Evolutionary conservation across 139 green algal species (phyloP).

Genomic region (Raphidocelis subcapitata): DNA sequence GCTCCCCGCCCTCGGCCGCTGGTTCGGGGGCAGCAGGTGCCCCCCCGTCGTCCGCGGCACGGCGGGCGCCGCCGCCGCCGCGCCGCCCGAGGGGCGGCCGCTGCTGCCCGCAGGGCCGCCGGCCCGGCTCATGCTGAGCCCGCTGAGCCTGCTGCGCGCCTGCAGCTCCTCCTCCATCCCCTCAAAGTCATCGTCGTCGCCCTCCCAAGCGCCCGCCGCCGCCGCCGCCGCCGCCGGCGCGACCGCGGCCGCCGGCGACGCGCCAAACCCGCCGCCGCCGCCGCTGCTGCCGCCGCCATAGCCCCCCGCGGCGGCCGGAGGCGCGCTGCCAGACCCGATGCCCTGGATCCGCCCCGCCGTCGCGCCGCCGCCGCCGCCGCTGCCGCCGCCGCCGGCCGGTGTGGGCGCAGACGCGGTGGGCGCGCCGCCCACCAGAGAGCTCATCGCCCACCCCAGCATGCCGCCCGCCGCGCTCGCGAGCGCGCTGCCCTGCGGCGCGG

Average conservation of each 20-base stretch:
- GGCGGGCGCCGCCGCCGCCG: background rate
- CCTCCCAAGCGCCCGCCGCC: background rate
- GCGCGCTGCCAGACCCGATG: background rate
- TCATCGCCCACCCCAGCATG: constrained; percentile 31
- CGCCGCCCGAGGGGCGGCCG: background rate
- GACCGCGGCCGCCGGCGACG: background rate
- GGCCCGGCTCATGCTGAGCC: constrained; percentile 2
- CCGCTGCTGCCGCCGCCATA: constrained; percentile 9
- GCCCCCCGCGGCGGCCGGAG: background rate
- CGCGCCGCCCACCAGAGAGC: too few relatives aligned
- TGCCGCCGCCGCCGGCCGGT: constrained; percentile 4
- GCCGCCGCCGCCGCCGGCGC: background rate
- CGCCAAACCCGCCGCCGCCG: background rate
- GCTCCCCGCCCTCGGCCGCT: background rate
- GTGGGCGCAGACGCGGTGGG: constrained; percentile 17
- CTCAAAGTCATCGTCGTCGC: constrained; percentile 31
- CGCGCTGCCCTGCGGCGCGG: too few relatives aligned
- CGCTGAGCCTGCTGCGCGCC: constrained; percentile 8
- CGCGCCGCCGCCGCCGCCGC: constrained; percentile 3
- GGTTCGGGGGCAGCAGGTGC: background rate
- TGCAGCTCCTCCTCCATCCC: constrained; percentile 1
- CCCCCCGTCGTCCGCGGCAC: background rate
- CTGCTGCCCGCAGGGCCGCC: background rate
- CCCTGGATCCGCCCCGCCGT: constrained; percentile 6
- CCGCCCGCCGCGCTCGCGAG: background rate